Base-by-base conservation (phyloP, 2,329 filamentous ascomycete species). In the Pseudogymnoascus sp. region DNA sequence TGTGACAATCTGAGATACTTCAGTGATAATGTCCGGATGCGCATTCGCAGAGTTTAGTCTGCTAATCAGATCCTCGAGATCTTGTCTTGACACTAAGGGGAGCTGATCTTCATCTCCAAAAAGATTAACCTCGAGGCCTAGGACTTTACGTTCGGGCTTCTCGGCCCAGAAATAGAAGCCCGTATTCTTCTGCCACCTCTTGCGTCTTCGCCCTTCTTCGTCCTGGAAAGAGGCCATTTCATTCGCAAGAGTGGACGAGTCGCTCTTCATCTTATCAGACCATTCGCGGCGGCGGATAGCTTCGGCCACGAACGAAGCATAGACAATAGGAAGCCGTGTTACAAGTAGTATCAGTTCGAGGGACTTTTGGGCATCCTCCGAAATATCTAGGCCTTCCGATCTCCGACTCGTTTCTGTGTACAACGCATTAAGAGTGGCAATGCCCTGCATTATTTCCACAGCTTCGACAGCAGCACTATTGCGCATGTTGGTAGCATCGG, bases 141-240 rank as follows among this genome's bases (percentile, higher is more conserved):
- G 79, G 17, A 90, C 85, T 62, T 83, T 86, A 24, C 82, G 84
- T 63, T 94, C 89, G 0, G 85, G 73, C 58, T 77, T 79, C 44
- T 92, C 85, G 3, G 82, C 76, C 13, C 84, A 85, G 61, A 87
- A 44, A 87, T 86, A 68, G 86, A 59, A 86, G 6, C 90, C 91
- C 54, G 95, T 87, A 66, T 84, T 88, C 70, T 92, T 95, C 64
- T 93, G 82, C 94, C 94, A 99, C 70, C 89, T 95, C 68, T 88
- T 89, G 50, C 94, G 84, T 59, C 94, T 82, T 68, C 93, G 92
- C 59, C 90, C 84, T 72, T 99, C 94, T 73, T 97, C 94, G 64
- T 97, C 92, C 70, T 94, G 90, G 65, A 95, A 93, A 0, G 90
- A 79, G 1, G 92, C 90, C 82, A 97, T 90, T 71, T 97, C 93